Evolutionary conservation across 192 early-diverging fungal species (phyloP), one percentile per base, ranked within the genome.

Genomic region (Pilobolus umbonatus): DNA sequence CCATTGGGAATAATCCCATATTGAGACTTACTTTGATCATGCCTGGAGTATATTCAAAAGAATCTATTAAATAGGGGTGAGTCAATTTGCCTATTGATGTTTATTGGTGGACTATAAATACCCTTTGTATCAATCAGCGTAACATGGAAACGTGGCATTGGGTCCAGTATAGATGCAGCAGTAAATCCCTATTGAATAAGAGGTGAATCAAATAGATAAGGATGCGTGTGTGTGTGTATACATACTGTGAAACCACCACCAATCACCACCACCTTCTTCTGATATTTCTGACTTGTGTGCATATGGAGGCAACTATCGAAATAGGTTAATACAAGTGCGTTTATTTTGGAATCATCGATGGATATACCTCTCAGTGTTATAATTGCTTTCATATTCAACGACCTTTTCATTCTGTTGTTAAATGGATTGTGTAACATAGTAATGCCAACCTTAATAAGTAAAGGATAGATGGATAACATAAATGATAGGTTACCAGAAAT

Each of bases 1-100:
- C 5, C 5, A 35, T 8, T 8, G 11, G 11, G 11, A 35, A 35
- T 35, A 11, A 35, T 35, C 5, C 11, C 5, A 35, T 8, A 8
- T 35, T 35, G 11, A 11, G 11, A 42, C 39, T 35, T 29, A 61
- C 55, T 35, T 62, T 67, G 14, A 72, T 43, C 11, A 63, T 29
- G 7, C 64, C 60, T 22, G 70, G 70, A 9, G 70, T 72, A 25
- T 72, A 72, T 53, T 72, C 70, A 44, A 72, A 72, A 5, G 70
- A 66, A 61, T 61, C 70, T 72, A 64, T 39, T 29, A 36, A 48
- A 52, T 19, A 58, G 34, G 38, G 15, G 31, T 25, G 25, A n/a
- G 11, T 40, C 14, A 5, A 55, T 36, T 4, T 24, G n/a, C 6
- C 38, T 55, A 19, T 55, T 25, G 36, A 12, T 17, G 14, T 17